Conservation (phyloP, 306 rosid species). For the Senna tora region DNA sequence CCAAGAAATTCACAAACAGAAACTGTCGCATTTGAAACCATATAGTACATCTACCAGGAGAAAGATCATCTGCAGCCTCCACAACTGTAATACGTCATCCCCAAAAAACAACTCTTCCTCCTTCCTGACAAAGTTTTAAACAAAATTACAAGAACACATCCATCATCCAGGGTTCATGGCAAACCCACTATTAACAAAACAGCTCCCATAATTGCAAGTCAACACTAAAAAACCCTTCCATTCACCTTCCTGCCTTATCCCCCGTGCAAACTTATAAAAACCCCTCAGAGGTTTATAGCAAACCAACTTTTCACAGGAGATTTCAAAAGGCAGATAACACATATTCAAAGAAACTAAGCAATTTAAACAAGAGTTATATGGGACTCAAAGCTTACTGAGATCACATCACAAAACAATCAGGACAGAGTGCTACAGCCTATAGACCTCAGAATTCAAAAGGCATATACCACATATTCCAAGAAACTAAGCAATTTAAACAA, state of each 20-base stretch:
- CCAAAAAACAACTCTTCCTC: background rate
- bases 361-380: slow-evolving; percentile 3
- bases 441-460: too few species aligned
- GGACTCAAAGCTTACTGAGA: too few species aligned
- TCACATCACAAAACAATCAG: too few species aligned
- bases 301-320: background rate
- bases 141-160: slow-evolving; percentile 16
- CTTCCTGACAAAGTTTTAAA: background rate
- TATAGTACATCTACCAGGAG: too few species aligned
- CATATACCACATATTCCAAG: too few species aligned
- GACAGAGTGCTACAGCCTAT: too few species aligned
- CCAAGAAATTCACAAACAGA: too few species aligned
- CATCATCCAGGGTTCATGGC: background rate
- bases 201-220: background rate
- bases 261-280: background rate
- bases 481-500: too few species aligned
- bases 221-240: too few species aligned
- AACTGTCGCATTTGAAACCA: too few species aligned
- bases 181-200: background rate
- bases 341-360: background rate
- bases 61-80: too few species aligned
- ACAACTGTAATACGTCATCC: slow-evolving; percentile 10
- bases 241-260: background rate
- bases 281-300: background rate
- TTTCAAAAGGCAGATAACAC: slow-evolving; percentile 3